Evolutionary conservation across 2,329 filamentous ascomycete species (phyloP).

Genomic region (Hypoxylon sp.): DNA sequence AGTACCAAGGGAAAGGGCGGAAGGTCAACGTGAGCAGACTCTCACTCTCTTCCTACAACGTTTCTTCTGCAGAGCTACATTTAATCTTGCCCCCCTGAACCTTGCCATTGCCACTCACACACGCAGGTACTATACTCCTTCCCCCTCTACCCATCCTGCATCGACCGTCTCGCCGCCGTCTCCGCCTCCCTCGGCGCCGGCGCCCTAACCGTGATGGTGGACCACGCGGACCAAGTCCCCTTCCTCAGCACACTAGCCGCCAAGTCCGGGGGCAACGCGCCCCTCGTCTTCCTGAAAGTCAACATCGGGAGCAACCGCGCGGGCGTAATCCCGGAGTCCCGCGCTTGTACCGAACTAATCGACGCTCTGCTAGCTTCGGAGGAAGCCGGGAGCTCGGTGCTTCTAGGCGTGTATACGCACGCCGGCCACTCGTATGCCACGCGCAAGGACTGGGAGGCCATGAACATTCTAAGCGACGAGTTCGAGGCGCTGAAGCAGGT

Average conservation of each 20-base stretch:
- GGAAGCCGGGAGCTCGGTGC: constrained; percentile 54
- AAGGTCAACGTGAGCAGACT: constrained; percentile 68
- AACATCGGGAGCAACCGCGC: constrained; percentile 81
- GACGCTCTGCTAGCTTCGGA: constrained; percentile 61
- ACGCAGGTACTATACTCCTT: constrained; percentile 78
- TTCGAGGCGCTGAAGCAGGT: constrained; percentile 67
- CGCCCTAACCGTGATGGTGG: constrained; percentile 76
- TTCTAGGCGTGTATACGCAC: constrained; percentile 80
- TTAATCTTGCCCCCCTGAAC: constrained; percentile 2
- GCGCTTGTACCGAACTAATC: constrained; percentile 63
- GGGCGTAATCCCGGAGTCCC: constrained; percentile 70
- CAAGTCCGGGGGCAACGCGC: constrained; percentile 63
- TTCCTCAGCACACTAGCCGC: constrained; percentile 60
- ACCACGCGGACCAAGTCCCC: constrained; percentile 74
- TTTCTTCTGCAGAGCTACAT: not conserved
- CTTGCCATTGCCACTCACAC: not conserved
- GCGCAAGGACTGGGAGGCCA: constrained; percentile 67
- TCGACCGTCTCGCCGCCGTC: constrained; percentile 72
- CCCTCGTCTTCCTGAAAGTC: constrained; percentile 78
- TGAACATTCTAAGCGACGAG: constrained; percentile 72
- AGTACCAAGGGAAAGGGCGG: constrained; percentile 68
- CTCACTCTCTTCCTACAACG: not conserved
- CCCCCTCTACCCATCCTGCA: constrained; percentile 73
- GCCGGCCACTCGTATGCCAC: constrained; percentile 79
- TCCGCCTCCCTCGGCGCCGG: constrained; percentile 68